Conservation (phyloP, 345 rosid genomes). For the Euclidium syriacum region DNA sequence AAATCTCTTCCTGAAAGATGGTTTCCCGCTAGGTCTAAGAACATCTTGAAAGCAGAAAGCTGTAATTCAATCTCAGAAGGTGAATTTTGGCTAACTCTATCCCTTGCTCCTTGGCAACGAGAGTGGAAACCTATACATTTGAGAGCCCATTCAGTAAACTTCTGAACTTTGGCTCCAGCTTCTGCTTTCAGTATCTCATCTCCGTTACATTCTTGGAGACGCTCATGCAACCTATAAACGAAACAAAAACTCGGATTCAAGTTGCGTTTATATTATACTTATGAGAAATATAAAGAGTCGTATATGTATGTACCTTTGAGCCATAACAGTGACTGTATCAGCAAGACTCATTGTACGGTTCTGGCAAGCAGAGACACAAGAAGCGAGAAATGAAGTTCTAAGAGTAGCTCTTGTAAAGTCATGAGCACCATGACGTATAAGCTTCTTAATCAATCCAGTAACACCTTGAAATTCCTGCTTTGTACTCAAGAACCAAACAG, state of each 20-base stretch:
- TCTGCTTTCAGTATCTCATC: slow-evolving; percentile 91
- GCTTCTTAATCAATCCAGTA: slow-evolving; percentile 67
- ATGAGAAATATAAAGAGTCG: neutral
- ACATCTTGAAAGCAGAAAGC: slow-evolving; percentile 84
- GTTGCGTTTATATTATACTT: neutral
- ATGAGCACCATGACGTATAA: slow-evolving; percentile 72
- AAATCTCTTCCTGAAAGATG: slow-evolving; percentile 95
- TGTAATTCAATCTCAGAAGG: slow-evolving; percentile 85
- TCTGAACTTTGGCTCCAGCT: slow-evolving; percentile 91
- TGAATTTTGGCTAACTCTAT: slow-evolving; percentile 60
- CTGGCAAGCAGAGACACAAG: slow-evolving; percentile 95
- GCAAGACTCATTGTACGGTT: slow-evolving; percentile 84
- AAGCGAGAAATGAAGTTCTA: slow-evolving; percentile 93
- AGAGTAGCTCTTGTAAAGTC: slow-evolving; percentile 93
- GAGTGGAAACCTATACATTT: slow-evolving; percentile 94
- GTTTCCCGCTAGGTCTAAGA: slow-evolving; percentile 77
- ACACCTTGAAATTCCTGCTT: slow-evolving; percentile 63
- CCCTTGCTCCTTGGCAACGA: slow-evolving; percentile 65
- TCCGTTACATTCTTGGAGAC: slow-evolving; percentile 87
- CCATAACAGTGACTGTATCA: slow-evolving; percentile 88
- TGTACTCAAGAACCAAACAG: slow-evolving; percentile 88
- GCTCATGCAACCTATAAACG: slow-evolving; percentile 75
- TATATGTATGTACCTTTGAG: slow-evolving; percentile 64
- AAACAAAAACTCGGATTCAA: slow-evolving; percentile 9
- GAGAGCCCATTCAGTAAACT: slow-evolving; percentile 96